Base-by-base conservation (phyloP, 106 monocot genomes). In the Iris macrosiphon region DNA sequence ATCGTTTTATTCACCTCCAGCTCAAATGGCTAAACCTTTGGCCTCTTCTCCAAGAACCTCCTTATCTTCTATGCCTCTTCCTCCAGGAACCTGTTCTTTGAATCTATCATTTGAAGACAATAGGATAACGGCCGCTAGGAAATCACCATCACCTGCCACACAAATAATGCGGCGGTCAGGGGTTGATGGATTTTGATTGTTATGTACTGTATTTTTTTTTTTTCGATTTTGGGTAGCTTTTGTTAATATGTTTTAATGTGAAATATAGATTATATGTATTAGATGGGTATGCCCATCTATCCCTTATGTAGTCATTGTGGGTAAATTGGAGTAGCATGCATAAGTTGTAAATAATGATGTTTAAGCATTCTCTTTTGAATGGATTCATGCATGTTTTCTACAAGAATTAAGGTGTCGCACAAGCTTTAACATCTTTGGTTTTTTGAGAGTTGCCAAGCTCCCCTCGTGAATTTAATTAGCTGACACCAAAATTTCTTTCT, bases 141-240 rank as follows among this genome's bases (percentile, higher is more conserved):
- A 59, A 55, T 45, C 72, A 16, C 31, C 72, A 6, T 55, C 75
- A 20, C 44, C 72, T 7, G n/a, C n/a, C n/a, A n/a, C n/a, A n/a
- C n/a, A n/a, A n/a, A 51, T 64, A 18, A 3, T 60, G 13, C 64
- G 62, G 17, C 49, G 80, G 58, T 44, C 80, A 7, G 60, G 89
- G 7, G 83, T 77, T 4, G 78, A 81, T 61, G 93, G 84, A 26
- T 87, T 93, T 45, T 93, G 64, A 57, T 60, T 77, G 60, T 50
- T 52, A 22, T 76, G 41, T 52, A 41, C 24, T 52, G 7, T 7
- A 19, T 17, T 52, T 31, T n/a, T 82, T 40, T 39, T 31, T 41
- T 56, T 53, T n/a, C n/a, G n/a, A n/a, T n/a, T 70, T 39, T 34
- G 27, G 16, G 12, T 40, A 62, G 45, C 33, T 63, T 49, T 15